Percentiles rank a stretch among this genome's conserved stretches.
phyloP scores from a whole-genome alignment of 2,329 filamentous ascomycete species.

The Phialophora macrospora region DNA sequence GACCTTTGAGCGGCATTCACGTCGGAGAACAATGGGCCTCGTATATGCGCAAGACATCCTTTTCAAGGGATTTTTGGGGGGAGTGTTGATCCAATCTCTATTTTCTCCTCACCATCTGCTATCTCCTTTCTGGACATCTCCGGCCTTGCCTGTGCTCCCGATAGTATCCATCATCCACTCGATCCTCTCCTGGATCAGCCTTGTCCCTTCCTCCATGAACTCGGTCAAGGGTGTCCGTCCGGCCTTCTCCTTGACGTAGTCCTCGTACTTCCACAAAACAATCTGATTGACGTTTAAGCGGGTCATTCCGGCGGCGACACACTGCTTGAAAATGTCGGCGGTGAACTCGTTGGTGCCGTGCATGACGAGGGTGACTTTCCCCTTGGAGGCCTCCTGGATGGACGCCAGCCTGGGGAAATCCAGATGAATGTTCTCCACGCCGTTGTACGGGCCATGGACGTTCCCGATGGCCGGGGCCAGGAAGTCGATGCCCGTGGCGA shows the following conservation, averaged over 20 bases:
- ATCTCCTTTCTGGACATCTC: constrained; percentile 27
- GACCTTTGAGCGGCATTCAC: not conserved
- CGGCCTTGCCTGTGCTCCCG: constrained; percentile 47
- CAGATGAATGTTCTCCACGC: constrained; percentile 34
- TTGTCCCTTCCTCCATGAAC: constrained; percentile 60
- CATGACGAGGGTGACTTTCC: constrained; percentile 59
- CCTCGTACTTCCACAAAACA: constrained; percentile 52
- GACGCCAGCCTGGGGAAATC: constrained; percentile 51
- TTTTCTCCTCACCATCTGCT: not conserved
- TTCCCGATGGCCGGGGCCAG: constrained; percentile 77
- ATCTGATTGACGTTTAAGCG: constrained; percentile 66
- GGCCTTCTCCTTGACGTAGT: constrained; percentile 57
- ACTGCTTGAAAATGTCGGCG: constrained; percentile 59
- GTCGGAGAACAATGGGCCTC: not conserved
- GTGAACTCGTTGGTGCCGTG: constrained; percentile 65
- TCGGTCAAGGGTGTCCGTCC: constrained; percentile 59
- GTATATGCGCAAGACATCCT: not conserved
- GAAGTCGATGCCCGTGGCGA: constrained; percentile 73
- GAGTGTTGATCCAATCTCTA: not conserved
- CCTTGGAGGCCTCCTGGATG: constrained; percentile 57
- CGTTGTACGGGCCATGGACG: constrained; percentile 73
- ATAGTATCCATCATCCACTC: constrained; percentile 62
- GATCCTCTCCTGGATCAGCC: constrained; percentile 60
- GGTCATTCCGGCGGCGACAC: constrained; percentile 60
- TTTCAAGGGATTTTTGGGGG: not conserved